Evolutionary conservation across 345 rosid genomes (phyloP), one percentile per base, ranked within the genome.

Genomic region (Hibiscus syriacus): DNA sequence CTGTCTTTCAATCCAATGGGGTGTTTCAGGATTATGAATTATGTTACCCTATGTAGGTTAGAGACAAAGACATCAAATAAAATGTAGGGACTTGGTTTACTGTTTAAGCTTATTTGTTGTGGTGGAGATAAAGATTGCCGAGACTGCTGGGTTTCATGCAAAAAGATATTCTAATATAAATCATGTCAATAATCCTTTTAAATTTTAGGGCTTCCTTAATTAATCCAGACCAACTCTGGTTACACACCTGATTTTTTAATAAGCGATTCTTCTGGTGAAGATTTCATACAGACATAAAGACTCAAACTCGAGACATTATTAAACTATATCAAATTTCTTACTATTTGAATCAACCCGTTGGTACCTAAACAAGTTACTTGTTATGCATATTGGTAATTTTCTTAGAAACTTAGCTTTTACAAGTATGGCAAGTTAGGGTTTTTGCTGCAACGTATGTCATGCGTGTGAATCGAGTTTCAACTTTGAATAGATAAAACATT

Each of bases 21-120:
- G 67, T 89, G 77, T 83, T 87, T 73, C 89, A 81, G 69, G 92
- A 84, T 70, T 90, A 77, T 80, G 85, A 83, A 77, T 73, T 88
- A 76, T 81, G 73, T 30, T 83, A 81, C 68, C 84, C 79, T 79
- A 74, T 82, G 70, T 87, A 76, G n/a, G 76, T 66, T 10, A 56
- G 30, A 8, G 14, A 43, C 2, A 32, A 56, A n/a, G n/a, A n/a
- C n/a, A n/a, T n/a, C n/a, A 11, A 19, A 34, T 1, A 36, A n/a
- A 8, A n/a, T n/a, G n/a, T n/a, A n/a, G n/a, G n/a, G n/a, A n/a
- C n/a, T n/a, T n/a, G n/a, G 68, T 32, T 32, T 20, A 11, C 26
- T 41, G 17, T 36, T 36, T 68, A 20, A 60, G 45, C 34, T 76
- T 56, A 67, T 60, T 61, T 69, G n/a, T n/a, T n/a, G 55, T 57